Base-by-base conservation (phyloP, 1,284 basidiomycete genomes). In the Trichosporon sp. region DNA sequence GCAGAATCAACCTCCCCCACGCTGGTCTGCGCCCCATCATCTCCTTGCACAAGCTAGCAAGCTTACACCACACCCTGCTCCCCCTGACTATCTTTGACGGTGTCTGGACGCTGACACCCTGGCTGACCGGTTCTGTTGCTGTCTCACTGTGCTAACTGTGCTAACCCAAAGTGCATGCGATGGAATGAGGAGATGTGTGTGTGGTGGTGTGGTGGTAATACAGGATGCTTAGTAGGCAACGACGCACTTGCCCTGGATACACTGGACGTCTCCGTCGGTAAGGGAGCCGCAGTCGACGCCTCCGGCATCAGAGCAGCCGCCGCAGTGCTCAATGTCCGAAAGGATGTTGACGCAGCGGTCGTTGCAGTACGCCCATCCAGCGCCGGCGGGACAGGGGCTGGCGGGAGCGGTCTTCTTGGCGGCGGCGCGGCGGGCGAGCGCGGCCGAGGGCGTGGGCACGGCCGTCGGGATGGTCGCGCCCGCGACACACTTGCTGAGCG, bases 391-490 rank as follows among this genome's bases (percentile, higher is more conserved):
- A 8, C 54, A 37, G 19, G 72, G 72, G n/a, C 43, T 19, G 10
- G 63, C 54, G 4, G 72, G 67, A 11, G 65, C 72, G 26, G 67
- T 56, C 66, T 68, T 69, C 4, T 26, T 46, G 46, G 46, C 32
- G 40, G 37, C 64, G n/a, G 21, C 59, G 31, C 65, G 54, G 37
- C 64, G 43, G 2, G 48, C 54, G 32, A 65, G 31, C 31, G 26
- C 66, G 48, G 46, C 65, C 5, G 68, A 56, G 8, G 68, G 71
- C n/a, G 32, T 35, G 26, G 67, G 71, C 3, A n/a, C 68, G 31
- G 66, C 26, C 0, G 56, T 31, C 40, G 72, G 72, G 37, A 69
- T 61, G 2, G 63, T 56, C 6, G 72, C 72, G 26, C 70, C 72
- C n/a, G 70, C 67, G 19, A 69, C 54, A 66, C 70, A 71, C 8